Evolutionary conservation across 192 early-diverging fungal species (phyloP).

Genomic region (Phlyctochytrium planicorne): DNA sequence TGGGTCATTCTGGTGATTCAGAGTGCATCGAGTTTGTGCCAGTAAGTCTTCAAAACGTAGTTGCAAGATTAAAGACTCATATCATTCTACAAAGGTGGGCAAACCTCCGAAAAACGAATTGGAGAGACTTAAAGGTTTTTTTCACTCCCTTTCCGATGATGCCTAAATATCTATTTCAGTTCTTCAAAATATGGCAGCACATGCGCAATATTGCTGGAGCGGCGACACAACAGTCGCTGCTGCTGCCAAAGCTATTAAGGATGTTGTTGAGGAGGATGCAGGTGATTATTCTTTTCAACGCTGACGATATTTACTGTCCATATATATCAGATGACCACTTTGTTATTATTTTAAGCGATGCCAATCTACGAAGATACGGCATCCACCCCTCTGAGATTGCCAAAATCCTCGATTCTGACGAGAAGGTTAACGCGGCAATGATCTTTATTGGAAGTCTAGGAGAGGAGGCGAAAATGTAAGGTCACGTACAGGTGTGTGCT

Average conservation of each 20-base stretch:
- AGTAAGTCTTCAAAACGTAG: constrained; percentile 75
- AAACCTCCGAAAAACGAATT: constrained; percentile 79
- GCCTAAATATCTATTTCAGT: constrained; percentile 56
- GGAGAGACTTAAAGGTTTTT: constrained; percentile 62
- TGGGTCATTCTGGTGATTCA: constrained; percentile 73
- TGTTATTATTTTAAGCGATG: constrained; percentile 75
- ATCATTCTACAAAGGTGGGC: constrained; percentile 47
- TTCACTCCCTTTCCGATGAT: constrained; percentile 68
- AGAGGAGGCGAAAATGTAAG: constrained; percentile 57
- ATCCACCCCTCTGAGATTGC: constrained; percentile 58
- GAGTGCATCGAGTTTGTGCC: constrained; percentile 76
- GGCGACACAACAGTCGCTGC: constrained; percentile 53
- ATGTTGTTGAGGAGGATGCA: constrained; percentile 74
- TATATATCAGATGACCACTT: constrained; percentile 74
- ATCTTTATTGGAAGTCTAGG: constrained; percentile 82
- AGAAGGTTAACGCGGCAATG: constrained; percentile 69
- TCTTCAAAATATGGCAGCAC: constrained; percentile 69
- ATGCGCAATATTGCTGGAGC: constrained; percentile 77
- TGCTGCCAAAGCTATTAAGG: constrained; percentile 68
- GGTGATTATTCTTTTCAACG: constrained; percentile 71
- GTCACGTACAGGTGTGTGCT: constrained; percentile 62
- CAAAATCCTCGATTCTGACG: constrained; percentile 66
- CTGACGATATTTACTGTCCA: constrained; percentile 70
- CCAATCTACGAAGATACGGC: constrained; percentile 76
- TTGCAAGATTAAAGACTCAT: constrained; percentile 66